Percentiles rank a stretch among this genome's conserved stretches.
phyloP scores from a whole-genome alignment of 1,284 basidiomycete genomes.

The Bothia castanella region DNA sequence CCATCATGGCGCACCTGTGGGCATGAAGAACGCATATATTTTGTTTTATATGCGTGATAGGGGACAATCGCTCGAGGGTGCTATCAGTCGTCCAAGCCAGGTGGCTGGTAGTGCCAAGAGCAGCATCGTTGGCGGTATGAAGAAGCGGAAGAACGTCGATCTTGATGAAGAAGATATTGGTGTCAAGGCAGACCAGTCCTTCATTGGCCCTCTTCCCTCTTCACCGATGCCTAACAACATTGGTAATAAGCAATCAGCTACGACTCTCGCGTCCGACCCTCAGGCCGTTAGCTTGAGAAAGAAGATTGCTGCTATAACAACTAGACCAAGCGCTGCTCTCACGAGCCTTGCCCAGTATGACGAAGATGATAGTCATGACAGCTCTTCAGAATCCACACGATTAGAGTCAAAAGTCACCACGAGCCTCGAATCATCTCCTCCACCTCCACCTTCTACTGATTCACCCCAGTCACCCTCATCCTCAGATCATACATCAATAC shows the following conservation, averaged over 20 bases:
- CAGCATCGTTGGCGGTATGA: conserved; percentile 55
- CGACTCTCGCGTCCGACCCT: conserved; percentile 42
- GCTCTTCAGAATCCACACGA: conserved; percentile 22
- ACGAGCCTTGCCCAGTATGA: conserved; percentile 51
- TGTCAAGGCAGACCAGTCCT: conserved; percentile 45
- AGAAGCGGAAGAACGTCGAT: conserved; percentile 51
- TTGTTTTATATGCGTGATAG: conserved; percentile 87
- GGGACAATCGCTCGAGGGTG: conserved; percentile 65
- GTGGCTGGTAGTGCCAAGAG: conserved; percentile 27
- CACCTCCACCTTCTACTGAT: conserved; percentile 28
- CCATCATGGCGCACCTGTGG: conserved; percentile 44
- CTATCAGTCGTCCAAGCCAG: conserved; percentile 38
- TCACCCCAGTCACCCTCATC: conserved; percentile 25
- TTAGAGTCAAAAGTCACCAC: conserved; percentile 25
- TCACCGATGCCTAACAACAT: conserved; percentile 33
- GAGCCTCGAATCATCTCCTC: conserved; percentile 26
- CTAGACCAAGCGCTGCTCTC: conserved; percentile 42
- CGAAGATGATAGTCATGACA: conserved; percentile 46
- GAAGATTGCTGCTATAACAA: conserved; percentile 53
- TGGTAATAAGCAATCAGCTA: conserved; percentile 6
- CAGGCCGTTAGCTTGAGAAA: conserved; percentile 57
- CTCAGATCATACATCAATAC: conserved; percentile 21
- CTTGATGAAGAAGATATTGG: conserved; percentile 49
- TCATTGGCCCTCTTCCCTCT: conserved; percentile 66
- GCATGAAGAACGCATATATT: conserved; percentile 85